Evolutionary conservation across 176 grass and related monocot genomes (phyloP).

Genomic region (Oryza rufipogon): DNA sequence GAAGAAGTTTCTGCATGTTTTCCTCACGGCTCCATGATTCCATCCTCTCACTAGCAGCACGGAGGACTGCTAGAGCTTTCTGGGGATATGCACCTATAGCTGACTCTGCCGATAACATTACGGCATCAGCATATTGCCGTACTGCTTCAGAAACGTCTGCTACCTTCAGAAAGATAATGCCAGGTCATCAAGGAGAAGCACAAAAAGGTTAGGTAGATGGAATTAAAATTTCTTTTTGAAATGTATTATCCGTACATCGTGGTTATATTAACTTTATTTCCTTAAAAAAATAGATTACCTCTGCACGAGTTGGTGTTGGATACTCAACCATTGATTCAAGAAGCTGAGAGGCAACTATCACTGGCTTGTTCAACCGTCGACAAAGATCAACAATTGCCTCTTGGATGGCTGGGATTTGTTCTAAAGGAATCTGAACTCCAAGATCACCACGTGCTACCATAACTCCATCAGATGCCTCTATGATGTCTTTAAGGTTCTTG

Average conservation of each 20-base stretch:
- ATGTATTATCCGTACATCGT: neutral
- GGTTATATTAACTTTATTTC: neutral
- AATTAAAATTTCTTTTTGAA: neutral
- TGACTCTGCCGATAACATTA: constrained; percentile 79
- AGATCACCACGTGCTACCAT: constrained; percentile 85
- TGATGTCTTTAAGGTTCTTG: constrained; percentile 63
- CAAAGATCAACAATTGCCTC: constrained; percentile 57
- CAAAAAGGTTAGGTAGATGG: neutral
- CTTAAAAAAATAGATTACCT: constrained; percentile 48
- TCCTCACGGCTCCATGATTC: constrained; percentile 65
- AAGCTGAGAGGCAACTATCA: constrained; percentile 83
- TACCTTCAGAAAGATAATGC: constrained; percentile 43
- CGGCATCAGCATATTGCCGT: constrained; percentile 62
- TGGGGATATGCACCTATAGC: constrained; percentile 63
- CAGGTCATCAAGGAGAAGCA: constrained; percentile 6
- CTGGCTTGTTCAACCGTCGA: constrained; percentile 62
- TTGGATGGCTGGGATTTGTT: constrained; percentile 78
- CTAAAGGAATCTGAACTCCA: constrained; percentile 76
- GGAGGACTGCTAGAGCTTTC: constrained; percentile 68
- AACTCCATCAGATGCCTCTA: constrained; percentile 69
- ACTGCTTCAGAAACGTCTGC: constrained; percentile 77
- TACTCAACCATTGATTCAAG: constrained; percentile 87
- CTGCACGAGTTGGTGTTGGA: constrained; percentile 69
- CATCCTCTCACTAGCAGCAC: constrained; percentile 54
- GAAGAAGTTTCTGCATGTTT: constrained; percentile 53